Evolutionary conservation across 2,329 filamentous ascomycete species (phyloP), one percentile per base, ranked within the genome.

Genomic region (Colletotrichum truncatum): DNA sequence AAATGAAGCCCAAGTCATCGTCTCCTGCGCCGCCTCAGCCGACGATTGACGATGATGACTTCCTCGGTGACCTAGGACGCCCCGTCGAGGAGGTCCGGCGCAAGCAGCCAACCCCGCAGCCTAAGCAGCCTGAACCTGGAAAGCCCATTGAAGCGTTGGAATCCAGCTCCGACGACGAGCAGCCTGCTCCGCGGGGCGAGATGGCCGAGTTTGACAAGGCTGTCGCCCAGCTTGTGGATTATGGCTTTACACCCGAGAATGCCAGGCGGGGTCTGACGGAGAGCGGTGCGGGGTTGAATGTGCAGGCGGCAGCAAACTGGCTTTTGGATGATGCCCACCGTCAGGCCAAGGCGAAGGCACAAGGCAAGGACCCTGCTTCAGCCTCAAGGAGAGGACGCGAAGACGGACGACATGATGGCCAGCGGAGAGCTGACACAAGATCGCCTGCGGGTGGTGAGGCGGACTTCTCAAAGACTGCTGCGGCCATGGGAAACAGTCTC

Each of bases 261-360:
- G 91, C 96, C n/a, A 86, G 87, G 57, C 85, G 91, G 67, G 96
- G 94, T 5, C 79, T 99, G 39, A 89, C 89, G 10, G 91, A 93
- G 72, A 97, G 92, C 30, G 91, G 93, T 4, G 90, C 89, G 3
- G 93, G 93, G 3, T 80, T 89, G 1, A 91, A 98, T 74, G 88
- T 97, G 9, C 93, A 97, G 76, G 91, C 89, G 51, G 95, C 95
- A 2, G 93, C 97, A 6, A 91, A 94, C 39, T 97, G 91, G 89
- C 85, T 99, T 9, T 81, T 99, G 34, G 96, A 97, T 62, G 93
- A 97, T 75, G 96, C 96, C 6, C 96, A 99, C 75, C 85, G 89
- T 38, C 91, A 97, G 75, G 88, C 93, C 23, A 93, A 91, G 67
- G 89, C 92, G 70, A 93, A 93, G 74, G 83, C 87, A 7, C 82